Conservation (phyloP, 768 basidiomycete species). For the Termitomyces titanicus region DNA sequence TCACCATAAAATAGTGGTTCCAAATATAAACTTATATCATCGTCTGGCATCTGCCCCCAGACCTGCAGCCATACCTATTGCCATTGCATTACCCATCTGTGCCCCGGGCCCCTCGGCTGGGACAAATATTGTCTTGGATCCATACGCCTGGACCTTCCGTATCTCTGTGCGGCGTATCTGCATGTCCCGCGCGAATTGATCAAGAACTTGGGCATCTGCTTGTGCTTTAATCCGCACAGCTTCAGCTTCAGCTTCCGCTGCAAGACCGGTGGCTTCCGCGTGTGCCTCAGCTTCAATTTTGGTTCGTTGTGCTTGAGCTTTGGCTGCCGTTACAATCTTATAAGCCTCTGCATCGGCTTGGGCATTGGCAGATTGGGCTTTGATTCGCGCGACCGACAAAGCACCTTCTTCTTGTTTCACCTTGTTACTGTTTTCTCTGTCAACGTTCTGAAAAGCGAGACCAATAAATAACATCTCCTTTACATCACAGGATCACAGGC, state of each 20-base stretch:
- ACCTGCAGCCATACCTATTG: slow-evolving; percentile 66
- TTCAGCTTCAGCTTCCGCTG: slow-evolving; percentile 71
- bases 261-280: slow-evolving; percentile 73
- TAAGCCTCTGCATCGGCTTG: slow-evolving; percentile 78
- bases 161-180: slow-evolving; percentile 66
- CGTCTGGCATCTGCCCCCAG: slow-evolving; percentile 43
- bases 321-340: slow-evolving; percentile 66
- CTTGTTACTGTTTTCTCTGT: slow-evolving; percentile 84
- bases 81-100: slow-evolving; percentile 60
- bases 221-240: slow-evolving; percentile 61
- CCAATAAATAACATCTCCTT: background rate
- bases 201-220: slow-evolving; percentile 58
- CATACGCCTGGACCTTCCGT: slow-evolving; percentile 58
- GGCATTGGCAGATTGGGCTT: slow-evolving; percentile 60
- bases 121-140: slow-evolving; percentile 65
- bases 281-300: slow-evolving; percentile 77
- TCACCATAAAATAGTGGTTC: background rate
- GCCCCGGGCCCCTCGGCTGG: slow-evolving; percentile 58
- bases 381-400: slow-evolving; percentile 73
- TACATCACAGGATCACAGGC: background rate
- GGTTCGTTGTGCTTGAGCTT: slow-evolving; percentile 64
- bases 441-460: slow-evolving; percentile 56
- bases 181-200: slow-evolving; percentile 77
- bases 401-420: slow-evolving; percentile 84
- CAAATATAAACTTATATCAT: background rate